phyloP scores from a whole-genome alignment of 2,329 filamentous ascomycete genomes.

The Coleophoma crateriformis region DNA sequence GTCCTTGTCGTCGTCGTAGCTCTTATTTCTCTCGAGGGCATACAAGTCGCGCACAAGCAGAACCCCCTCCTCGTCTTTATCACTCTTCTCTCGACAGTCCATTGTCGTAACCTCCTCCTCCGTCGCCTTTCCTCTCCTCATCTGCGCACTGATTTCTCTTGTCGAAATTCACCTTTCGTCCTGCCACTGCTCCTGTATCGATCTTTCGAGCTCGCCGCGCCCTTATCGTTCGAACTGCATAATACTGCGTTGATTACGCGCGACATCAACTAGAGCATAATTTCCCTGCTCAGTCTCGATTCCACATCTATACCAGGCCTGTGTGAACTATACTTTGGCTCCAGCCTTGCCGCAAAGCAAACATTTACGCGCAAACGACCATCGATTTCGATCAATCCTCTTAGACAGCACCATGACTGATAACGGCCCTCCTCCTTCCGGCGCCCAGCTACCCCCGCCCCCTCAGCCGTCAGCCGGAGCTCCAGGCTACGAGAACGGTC shows the following conservation, averaged over 20 bases:
- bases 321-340: conserved; percentile 5
- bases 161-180: conserved; percentile 19
- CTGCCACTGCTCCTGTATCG: conserved; percentile 15
- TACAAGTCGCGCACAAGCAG: conserved; percentile 13
- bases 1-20: conserved; percentile 7
- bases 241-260: conserved; percentile 14
- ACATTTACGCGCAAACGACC: conserved; percentile 10
- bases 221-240: conserved; percentile 25
- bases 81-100: conserved; percentile 13
- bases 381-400: conserved; percentile 18
- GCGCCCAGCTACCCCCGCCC: conserved; percentile 63
- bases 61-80: conserved; percentile 9
- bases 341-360: neutral
- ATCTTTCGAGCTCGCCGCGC: conserved; percentile 21
- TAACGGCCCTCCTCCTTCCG: conserved; percentile 55
- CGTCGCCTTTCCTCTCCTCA: conserved; percentile 16
- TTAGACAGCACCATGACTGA: conserved; percentile 65
- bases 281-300: conserved; percentile 14
- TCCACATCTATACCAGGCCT: conserved; percentile 12
- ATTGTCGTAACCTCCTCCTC: conserved; percentile 19
- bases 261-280: conserved; percentile 12
- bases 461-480: conserved; percentile 64
- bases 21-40: conserved; percentile 15
- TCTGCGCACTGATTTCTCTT: conserved; percentile 19
- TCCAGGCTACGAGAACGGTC: conserved; percentile 72